Base-by-base conservation (phyloP, 805 yeast genomes). In the Scheffersomyces ergatensis region DNA sequence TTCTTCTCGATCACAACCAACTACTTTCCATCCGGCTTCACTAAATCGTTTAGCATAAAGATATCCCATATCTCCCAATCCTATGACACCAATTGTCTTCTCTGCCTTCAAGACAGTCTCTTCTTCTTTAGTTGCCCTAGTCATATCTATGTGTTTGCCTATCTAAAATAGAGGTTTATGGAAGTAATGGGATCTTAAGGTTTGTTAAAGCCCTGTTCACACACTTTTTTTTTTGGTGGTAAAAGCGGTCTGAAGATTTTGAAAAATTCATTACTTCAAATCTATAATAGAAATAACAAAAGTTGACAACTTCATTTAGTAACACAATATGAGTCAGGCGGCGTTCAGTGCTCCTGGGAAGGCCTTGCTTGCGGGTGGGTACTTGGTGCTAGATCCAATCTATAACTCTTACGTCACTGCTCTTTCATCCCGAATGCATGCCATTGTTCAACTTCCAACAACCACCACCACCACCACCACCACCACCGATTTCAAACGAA, bases 61-160 rank as follows among this genome's bases (percentile, higher is more conserved):
- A 27, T 78, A 67, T 6, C 99, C 99, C 99, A 93, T 93, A 60
- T 92, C 98, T 23, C 99, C 99, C 26, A 92, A 76, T 2, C 99
- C 99, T 44, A 93, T 90, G 48, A 93, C 85, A 2, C 99, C 99
- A 34, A 93, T 77, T 16, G 70, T 71, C 57, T 83, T 84, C 16
- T 68, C 47, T 12, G 40, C n/a, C 38, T 58, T 44, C 19, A 51
- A 49, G 15, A 36, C 23, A 5, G 23, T 33, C 5, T 47, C 33
- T 36, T 49, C 46, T 3, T 46, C 49, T 17, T 44, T 40, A 12
- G 39, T 34, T 5, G 36, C 12, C 11, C 13, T n/a, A 7, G 21
- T 23, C 38, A 29, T 38, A 4, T n/a, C n/a, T n/a, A n/a, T n/a
- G n/a, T n/a, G n/a, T n/a, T 7, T 12, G 35, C 20, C n/a, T n/a